Base-by-base conservation (phyloP, 306 rosid species). In the Oemleria cerasiformis region DNA sequence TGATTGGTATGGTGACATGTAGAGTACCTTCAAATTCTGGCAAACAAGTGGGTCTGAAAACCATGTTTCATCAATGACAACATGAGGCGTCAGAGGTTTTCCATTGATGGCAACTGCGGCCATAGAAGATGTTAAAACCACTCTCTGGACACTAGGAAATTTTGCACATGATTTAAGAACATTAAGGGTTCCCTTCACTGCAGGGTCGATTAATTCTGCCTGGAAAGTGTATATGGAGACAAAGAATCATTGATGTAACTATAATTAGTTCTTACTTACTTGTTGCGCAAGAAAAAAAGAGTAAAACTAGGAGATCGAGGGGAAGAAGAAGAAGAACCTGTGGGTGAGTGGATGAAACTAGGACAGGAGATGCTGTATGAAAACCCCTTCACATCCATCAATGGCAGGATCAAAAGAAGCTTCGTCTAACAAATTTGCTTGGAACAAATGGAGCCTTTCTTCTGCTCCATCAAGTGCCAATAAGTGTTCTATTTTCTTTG, bases 331-430 rank as follows among this genome's bases (percentile, higher is more conserved):
- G 58, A 43, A 15, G 55, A 14, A 58, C 88, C 84, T 81, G 82
- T 48, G 88, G 88, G 17, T 84, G 76, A 1, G 70, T 48, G 64
- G 62, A 30, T 16, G 9, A 3, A 4, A 5, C 0, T 6, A 0
- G 8, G 8, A 78, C 71, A 11, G 89, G 87, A 2, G 84, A 87
- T 34, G 92, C 92, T 8, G 86, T 77, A 42, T 87, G 89, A 61
- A 87, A 87, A 63, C 92, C 42, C 84, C 86, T 7, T 75, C 43
- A 73, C 84, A 87, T 2, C 84, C 89, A 13, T 82, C 49, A 55
- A 87, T 7, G 57, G 16, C 82, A 45, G 74, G 8, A 42, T 87
- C 87, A 53, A 84, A 87, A 25, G 87, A 77, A 50, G 82, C 88
- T 70, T 86, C 88, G 19, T 84, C 82, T 0, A 86, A 0, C 0